Evolutionary conservation across 2,329 filamentous ascomycete species (phyloP).

Genomic region (Colletotrichum agaves): DNA sequence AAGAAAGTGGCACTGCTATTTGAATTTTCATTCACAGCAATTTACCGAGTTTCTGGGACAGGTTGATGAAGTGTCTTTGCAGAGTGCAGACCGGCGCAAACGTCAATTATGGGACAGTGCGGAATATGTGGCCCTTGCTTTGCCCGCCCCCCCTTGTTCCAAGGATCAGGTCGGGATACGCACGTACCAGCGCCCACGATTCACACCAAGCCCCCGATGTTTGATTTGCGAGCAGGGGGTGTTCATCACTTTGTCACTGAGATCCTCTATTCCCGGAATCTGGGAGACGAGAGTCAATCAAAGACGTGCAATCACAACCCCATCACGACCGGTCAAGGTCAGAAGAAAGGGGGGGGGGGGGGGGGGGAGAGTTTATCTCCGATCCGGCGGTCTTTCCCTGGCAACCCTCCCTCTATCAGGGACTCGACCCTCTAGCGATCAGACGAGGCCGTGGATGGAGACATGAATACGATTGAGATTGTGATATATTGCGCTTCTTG

Average conservation of each 20-base stretch:
- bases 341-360: not conserved
- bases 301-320: constrained; percentile 10
- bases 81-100: constrained; percentile 10
- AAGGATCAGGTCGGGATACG: constrained; percentile 13
- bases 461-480: constrained; percentile 24
- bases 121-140: constrained; percentile 16
- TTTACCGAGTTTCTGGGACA: constrained; percentile 35
- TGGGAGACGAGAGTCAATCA: constrained; percentile 24
- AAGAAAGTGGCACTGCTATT: constrained; percentile 13
- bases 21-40: constrained; percentile 11
- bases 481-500: constrained; percentile 12
- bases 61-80: constrained; percentile 35
- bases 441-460: constrained; percentile 12
- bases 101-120: constrained; percentile 6
- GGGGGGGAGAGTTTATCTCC: constrained; percentile 10
- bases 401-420: constrained; percentile 4
- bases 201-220: constrained; percentile 21
- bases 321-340: constrained; percentile 32
- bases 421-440: constrained; percentile 3
- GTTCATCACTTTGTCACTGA: constrained; percentile 31
- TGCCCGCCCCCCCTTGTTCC: not conserved
- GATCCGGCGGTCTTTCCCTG: constrained; percentile 16
- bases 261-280: constrained; percentile 27
- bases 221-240: constrained; percentile 20
- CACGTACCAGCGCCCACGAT: constrained; percentile 25